Percentiles rank a stretch among this genome's conserved stretches.
These are phyloP conservation scores for Prunus dulcis DNA, from an alignment of 306 rosid genomes.

Conservation along the genomic window DNA sequence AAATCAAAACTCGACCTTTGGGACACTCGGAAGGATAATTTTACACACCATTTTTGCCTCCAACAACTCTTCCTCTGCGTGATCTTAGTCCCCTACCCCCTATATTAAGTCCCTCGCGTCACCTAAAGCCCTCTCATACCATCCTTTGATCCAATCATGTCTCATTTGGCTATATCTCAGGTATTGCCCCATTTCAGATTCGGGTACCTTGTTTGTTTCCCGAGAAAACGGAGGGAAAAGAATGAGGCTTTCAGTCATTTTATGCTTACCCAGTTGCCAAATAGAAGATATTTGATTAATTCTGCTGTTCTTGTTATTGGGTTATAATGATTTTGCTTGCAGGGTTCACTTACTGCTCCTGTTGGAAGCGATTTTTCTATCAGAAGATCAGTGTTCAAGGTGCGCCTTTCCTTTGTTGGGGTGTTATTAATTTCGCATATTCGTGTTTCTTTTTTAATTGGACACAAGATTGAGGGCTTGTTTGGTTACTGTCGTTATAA, in stretches of 20 bases:
- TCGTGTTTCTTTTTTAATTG: neutral
- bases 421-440: neutral
- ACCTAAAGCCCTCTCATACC: neutral
- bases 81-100: constrained; percentile 5
- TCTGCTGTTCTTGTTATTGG: constrained; percentile 13
- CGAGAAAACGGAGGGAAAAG: neutral
- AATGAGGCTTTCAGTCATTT: neutral
- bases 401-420: neutral
- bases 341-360: constrained; percentile 46
- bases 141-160: constrained; percentile 29
- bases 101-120: constrained; percentile 8
- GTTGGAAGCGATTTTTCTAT: constrained; percentile 42
- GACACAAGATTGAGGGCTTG: constrained; percentile 4
- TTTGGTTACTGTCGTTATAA: neutral
- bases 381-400: constrained; percentile 54
- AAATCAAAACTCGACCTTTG: constrained; percentile 35
- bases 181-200: constrained; percentile 11
- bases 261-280: constrained; percentile 14
- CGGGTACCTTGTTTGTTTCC: constrained; percentile 16
- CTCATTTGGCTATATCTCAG: constrained; percentile 45
- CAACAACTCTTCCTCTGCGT: neutral
- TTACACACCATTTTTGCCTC: neutral
- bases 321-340: constrained; percentile 11
- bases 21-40: constrained; percentile 43
- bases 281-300: neutral